Percentiles rank a stretch among this genome's conserved stretches.
Conservation (phyloP, 2,329 filamentous ascomycete species). For the Emergomyces orientalis region DNA sequence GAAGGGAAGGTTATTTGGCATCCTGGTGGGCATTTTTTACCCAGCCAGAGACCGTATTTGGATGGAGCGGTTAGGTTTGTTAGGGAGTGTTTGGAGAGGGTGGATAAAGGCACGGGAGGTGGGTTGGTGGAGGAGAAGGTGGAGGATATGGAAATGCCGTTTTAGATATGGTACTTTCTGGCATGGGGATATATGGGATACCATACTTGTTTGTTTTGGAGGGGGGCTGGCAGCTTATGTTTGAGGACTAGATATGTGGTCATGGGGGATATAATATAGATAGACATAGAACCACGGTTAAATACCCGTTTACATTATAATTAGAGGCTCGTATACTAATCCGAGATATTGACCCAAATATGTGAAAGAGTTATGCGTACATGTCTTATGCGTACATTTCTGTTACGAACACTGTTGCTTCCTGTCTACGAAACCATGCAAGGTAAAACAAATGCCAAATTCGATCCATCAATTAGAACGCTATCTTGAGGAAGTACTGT, state of each 20-base stretch:
- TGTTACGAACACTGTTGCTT: not conserved
- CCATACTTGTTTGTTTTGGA: not conserved
- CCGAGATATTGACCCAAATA: not conserved
- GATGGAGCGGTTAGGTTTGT: slow-evolving; percentile 68
- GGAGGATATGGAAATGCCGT: slow-evolving; percentile 61
- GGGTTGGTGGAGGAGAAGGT: slow-evolving; percentile 45
- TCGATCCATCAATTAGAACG: not conserved
- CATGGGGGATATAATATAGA: not conserved
- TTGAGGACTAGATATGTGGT: not conserved
- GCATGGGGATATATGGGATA: not conserved
- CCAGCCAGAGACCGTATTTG: slow-evolving; percentile 70
- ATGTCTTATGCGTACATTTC: not conserved
- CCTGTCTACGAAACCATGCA: not conserved
- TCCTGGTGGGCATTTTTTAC: slow-evolving; percentile 85
- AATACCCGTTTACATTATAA: not conserved
- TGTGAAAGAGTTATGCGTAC: not conserved
- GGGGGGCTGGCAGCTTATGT: not conserved
- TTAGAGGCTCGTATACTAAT: not conserved
- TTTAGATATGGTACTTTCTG: slow-evolving; percentile 30
- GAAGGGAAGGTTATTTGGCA: slow-evolving; percentile 55
- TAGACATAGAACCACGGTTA: not conserved
- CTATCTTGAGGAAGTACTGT: slow-evolving; percentile 1
- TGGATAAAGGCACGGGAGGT: slow-evolving; percentile 15
- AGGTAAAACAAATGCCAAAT: not conserved
- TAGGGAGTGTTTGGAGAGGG: slow-evolving; percentile 40